These are phyloP conservation scores for Haplosporangium sp. DNA, from an alignment of 371 early-diverging fungal genomes.

Conservation along the genomic window DNA sequence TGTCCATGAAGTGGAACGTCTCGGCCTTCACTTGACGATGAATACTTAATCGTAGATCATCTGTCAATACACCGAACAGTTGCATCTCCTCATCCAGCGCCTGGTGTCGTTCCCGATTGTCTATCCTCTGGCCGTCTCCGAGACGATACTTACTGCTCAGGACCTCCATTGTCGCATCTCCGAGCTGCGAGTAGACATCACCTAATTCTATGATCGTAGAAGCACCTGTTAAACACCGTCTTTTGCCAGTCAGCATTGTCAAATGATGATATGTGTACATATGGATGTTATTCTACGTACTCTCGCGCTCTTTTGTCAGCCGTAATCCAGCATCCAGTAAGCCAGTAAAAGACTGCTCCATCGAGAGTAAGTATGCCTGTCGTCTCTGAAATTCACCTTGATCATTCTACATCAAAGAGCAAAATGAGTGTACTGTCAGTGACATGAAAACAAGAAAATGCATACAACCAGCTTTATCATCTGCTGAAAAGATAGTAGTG, in stretches of 20 bases:
- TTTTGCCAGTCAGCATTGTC: neutral
- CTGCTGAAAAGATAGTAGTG: neutral
- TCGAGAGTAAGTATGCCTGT: constrained; percentile 65
- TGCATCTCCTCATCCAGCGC: constrained; percentile 68
- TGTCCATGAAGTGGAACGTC: constrained; percentile 67
- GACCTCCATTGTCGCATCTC: constrained; percentile 69
- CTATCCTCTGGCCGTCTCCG: constrained; percentile 62
- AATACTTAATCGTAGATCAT: constrained; percentile 64
- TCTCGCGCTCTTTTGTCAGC: constrained; percentile 62
- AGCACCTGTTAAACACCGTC: neutral
- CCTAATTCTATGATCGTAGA: constrained; percentile 51
- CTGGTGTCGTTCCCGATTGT: constrained; percentile 61
- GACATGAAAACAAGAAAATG: neutral
- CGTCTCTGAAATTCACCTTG: constrained; percentile 70
- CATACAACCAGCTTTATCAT: neutral
- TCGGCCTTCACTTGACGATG: constrained; percentile 67
- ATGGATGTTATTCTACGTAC: constrained; percentile 21
- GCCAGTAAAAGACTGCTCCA: constrained; percentile 65
- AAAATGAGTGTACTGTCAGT: neutral
- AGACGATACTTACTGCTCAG: constrained; percentile 70
- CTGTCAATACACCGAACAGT: constrained; percentile 67
- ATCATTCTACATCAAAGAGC: constrained; percentile 58
- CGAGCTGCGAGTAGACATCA: constrained; percentile 62
- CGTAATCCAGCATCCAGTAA: constrained; percentile 61
- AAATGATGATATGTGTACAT: neutral